phyloP scores from a whole-genome alignment of 495 filamentous ascomycete genomes.

The Aspergillus bridgeri region DNA sequence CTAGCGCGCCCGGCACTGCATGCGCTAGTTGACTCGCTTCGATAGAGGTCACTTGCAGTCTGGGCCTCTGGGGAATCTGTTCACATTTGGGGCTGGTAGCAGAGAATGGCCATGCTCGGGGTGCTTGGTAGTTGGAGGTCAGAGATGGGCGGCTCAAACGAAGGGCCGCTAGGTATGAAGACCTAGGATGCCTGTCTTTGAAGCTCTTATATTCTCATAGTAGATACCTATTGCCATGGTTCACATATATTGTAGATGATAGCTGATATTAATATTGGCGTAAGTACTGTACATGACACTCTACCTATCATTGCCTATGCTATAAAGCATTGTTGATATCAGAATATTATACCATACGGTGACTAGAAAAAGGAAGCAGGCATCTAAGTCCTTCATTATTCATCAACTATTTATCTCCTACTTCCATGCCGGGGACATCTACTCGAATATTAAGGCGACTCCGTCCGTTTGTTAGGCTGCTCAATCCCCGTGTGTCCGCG shows the following conservation, averaged over 20 bases:
- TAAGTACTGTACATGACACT: too few relatives aligned
- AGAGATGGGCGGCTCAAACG: not conserved
- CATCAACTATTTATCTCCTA: not conserved
- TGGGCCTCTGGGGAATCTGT: not conserved
- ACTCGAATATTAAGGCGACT: not conserved
- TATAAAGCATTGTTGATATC: too few relatives aligned
- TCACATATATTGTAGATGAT: too few relatives aligned
- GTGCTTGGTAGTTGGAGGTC: not conserved
- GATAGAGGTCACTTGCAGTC: not conserved
- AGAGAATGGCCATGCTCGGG: not conserved
- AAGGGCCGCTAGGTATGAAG: not conserved
- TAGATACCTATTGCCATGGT: too few relatives aligned
- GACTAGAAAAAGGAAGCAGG: not conserved
- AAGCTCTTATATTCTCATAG: too few relatives aligned
- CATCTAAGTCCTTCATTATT: not conserved
- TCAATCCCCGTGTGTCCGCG: constrained; percentile 14
- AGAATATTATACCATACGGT: not conserved
- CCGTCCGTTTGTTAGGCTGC: not conserved
- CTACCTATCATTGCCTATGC: too few relatives aligned
- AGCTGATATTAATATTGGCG: too few relatives aligned
- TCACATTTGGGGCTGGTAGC: not conserved
- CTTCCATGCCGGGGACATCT: not conserved
- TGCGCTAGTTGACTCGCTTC: not conserved
- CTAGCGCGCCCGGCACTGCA: not conserved
- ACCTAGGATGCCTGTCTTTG: too few relatives aligned